Base-by-base conservation (phyloP, 495 filamentous ascomycete genomes). In the Daldinia vernicosa region DNA sequence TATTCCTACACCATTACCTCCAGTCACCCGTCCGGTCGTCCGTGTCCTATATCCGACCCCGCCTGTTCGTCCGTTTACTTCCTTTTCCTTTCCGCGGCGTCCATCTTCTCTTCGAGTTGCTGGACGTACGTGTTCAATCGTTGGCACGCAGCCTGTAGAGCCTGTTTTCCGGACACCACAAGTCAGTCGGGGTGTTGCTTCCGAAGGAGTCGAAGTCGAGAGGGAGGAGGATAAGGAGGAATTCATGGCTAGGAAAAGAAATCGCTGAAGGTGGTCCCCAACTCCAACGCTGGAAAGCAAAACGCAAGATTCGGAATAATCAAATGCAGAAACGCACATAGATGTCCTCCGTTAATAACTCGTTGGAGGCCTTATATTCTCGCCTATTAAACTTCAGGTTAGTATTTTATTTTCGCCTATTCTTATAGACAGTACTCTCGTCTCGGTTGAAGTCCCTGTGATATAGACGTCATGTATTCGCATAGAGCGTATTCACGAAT, bases 331-430 rank as follows among this genome's bases (percentile, higher is more conserved):
- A 72, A 89, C 92, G 77, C 88, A 98, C 95, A 82, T 92, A 92
- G 79, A 99, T 97, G 84, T 99, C 95, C 81, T 97, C 93, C 50
- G 91, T 95, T 80, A 99, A 82, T 77, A 97, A 86, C 81, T 97
- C 93, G 80, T 98, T 99, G 61, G 93, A 92, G 39, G 95, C 85
- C 79, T 92, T 90, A 80, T 98, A 98, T 79, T 99, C 94, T 75
- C 93, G 89, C 51, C 75, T 77, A 32, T 62, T 6, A 12, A 35
- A 22, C n/a, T 9, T 26, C 1, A 24, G 17, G 56, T 74, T 27
- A 74, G 71, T 58, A 62, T 54, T 47, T 67, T 58, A 22, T 35
- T 53, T 57, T 22, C 12, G 22, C 51, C 15, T 17, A 12, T 47
- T 63, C 19, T 3, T 30, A 33, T 33, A 22, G 14, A 63, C 28